Evolutionary conservation across 495 filamentous ascomycete genomes (phyloP).

Genomic region (Usnea hakonensis): DNA sequence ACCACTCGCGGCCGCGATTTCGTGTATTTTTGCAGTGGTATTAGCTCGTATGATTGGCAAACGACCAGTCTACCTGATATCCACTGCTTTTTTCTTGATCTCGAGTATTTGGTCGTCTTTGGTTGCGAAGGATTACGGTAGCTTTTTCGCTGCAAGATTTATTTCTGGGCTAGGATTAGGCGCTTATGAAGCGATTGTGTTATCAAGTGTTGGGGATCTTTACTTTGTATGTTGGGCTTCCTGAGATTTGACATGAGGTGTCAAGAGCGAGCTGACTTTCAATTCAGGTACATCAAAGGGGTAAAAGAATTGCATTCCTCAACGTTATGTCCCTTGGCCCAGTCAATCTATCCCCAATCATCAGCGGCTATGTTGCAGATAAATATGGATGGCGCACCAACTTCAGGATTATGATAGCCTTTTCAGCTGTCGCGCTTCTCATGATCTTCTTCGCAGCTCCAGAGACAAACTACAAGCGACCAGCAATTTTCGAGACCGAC

Average conservation of each 20-base stretch:
- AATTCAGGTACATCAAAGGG: background rate
- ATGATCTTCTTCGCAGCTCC: background rate
- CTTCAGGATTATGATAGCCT: background rate
- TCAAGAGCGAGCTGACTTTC: too few species aligned
- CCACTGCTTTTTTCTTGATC: too few species aligned
- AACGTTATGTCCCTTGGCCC: background rate
- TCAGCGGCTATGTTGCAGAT: background rate
- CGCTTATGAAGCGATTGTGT: conserved; percentile 1
- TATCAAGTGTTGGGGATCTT: background rate
- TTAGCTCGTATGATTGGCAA: too few species aligned
- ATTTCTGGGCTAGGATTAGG: conserved; percentile 6
- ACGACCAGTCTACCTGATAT: too few species aligned
- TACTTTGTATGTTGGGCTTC: too few species aligned
- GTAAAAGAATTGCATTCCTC: background rate
- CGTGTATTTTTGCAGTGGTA: too few species aligned
- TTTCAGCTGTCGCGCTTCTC: background rate
- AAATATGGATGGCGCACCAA: background rate
- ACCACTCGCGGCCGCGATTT: too few species aligned
- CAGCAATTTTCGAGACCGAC: too few species aligned
- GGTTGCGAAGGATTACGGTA: conserved; percentile 14
- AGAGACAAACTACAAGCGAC: too few species aligned
- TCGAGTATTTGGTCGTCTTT: background rate
- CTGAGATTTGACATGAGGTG: too few species aligned
- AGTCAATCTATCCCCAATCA: background rate
- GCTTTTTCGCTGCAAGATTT: conserved; percentile 7